These are phyloP conservation scores for Cladosporium halotolerans DNA, from an alignment of 2,329 filamentous ascomycete genomes.

Conservation along the genomic window DNA sequence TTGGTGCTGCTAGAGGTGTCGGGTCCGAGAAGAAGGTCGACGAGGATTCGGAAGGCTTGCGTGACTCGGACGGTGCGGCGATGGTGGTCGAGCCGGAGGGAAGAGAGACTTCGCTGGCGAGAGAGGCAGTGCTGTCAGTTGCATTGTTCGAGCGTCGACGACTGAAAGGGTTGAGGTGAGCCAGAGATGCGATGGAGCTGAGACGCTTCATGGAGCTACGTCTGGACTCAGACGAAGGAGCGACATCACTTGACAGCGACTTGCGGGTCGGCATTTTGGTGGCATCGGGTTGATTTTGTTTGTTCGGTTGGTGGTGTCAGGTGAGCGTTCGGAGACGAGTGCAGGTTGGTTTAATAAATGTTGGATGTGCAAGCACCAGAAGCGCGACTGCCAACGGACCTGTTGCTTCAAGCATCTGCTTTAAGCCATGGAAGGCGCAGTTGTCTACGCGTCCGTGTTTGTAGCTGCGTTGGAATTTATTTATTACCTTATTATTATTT, in stretches of 20 bases:
- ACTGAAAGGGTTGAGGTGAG: slow-evolving; percentile 29
- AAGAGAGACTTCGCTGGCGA: slow-evolving; percentile 19
- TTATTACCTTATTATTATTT: too few species aligned
- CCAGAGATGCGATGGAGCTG: slow-evolving; percentile 30
- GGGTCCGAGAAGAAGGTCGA: not conserved
- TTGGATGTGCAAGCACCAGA: too few species aligned
- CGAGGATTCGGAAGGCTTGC: slow-evolving; percentile 5
- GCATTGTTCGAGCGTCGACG: slow-evolving; percentile 26
- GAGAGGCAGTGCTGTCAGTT: slow-evolving; percentile 22
- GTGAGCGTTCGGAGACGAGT: too few species aligned
- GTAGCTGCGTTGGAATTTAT: too few species aligned
- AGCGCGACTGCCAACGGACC: too few species aligned
- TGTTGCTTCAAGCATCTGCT: too few species aligned
- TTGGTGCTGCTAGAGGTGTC: slow-evolving; percentile 3
- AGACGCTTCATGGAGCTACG: slow-evolving; percentile 20
- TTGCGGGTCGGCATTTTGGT: slow-evolving; percentile 21
- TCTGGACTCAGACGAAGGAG: slow-evolving; percentile 5
- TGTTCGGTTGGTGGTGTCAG: not conserved
- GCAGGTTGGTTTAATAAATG: too few species aligned
- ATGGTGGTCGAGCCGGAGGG: slow-evolving; percentile 10
- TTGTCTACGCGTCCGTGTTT: too few species aligned
- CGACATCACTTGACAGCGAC: slow-evolving; percentile 17
- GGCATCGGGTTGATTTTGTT: not conserved
- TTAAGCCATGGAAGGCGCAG: too few species aligned
- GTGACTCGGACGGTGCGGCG: slow-evolving; percentile 8